These are phyloP conservation scores for Apium graveolens DNA, from an alignment of 129 eudicot genomes.

Conservation along the genomic window DNA sequence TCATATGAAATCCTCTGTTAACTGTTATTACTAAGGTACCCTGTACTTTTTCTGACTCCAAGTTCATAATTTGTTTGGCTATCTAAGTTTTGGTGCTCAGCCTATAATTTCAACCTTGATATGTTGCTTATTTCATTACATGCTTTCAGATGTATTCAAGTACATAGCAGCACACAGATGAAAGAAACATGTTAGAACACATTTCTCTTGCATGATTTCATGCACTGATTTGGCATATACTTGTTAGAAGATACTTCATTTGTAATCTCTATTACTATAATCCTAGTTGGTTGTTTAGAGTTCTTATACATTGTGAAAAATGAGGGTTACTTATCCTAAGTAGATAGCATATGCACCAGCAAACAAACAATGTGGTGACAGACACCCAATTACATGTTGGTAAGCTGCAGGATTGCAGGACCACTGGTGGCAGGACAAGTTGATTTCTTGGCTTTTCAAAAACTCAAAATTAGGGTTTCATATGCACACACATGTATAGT, in stretches of 20 bases:
- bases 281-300: neutral
- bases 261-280: neutral
- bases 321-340: neutral
- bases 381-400: slow-evolving; percentile 5
- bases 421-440: neutral
- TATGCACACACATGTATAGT: neutral
- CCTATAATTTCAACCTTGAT: too few species aligned
- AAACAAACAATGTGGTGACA: neutral
- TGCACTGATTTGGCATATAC: neutral
- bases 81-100: neutral
- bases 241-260: neutral
- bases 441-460: neutral
- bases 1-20: neutral
- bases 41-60: neutral
- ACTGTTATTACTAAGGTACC: neutral
- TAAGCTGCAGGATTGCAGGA: slow-evolving; percentile 1
- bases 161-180: neutral
- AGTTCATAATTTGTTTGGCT: neutral
- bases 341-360: slow-evolving; percentile 1
- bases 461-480: neutral
- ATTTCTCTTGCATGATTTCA: neutral
- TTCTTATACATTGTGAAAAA: neutral
- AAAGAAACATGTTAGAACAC: neutral
- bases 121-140: too few species aligned
- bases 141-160: too few species aligned